Base-by-base conservation (phyloP, 768 basidiomycete species). In the Chalciporus pseudorubinellus region DNA sequence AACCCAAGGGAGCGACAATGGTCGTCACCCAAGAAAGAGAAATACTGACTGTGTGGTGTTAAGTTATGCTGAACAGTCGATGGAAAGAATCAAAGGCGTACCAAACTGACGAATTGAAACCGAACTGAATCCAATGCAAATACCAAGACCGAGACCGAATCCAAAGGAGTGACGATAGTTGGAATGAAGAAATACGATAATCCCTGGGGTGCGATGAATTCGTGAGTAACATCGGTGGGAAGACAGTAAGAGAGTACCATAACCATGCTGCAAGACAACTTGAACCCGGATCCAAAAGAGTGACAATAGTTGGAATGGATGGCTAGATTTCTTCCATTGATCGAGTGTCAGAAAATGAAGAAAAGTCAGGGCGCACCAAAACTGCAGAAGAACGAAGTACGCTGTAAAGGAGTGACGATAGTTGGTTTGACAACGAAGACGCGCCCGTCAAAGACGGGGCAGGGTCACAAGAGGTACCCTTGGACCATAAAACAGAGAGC, bases 341-440 rank as follows among this genome's bases (percentile, higher is more conserved):
- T 8, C 16, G 14, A 16, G n/a, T 16, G 10, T 36, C 34, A 7
- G 34, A 36, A 16, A n/a, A n/a, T 36, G 6, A 36, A 36, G 34
- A 36, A 14, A 51, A 12, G 21, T 7, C 4, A 11, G 26, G 10
- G 42, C 51, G 26, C 19, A 59, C 56, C 52, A 26, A 50, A 6
- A n/a, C 22, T 41, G 34, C 43, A 24, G 21, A 46, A 10, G 7
- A 22, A 19, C 16, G 19, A 26, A 16, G 5, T 6, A 16, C 10
- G 3, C 4, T 49, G 18, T 6, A 53, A 60, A 61, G 1, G 59
- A 61, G 31, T 58, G 59, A 54, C 50, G 39, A 52, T 52, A 61
- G 50, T 55, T 61, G 56, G 50, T 41, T 47, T 9, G 22, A 12
- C n/a, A n/a, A n/a, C n/a, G n/a, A n/a, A 22, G 14, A 12, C 19